Evolutionary conservation across 179 eudicot genomes (phyloP).

Genomic region (Silene noctiflora): DNA sequence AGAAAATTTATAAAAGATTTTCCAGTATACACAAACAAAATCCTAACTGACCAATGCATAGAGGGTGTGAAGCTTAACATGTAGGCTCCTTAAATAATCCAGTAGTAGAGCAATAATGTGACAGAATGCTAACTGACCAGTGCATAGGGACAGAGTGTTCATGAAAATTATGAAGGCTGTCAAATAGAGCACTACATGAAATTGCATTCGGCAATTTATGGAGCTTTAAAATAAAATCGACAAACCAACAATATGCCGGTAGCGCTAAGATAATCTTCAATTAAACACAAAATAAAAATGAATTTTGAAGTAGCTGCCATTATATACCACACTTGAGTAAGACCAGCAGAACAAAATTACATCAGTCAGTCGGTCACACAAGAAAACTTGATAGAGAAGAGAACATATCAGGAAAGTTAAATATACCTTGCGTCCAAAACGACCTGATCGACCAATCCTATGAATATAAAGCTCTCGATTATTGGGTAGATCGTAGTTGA

Average conservation of each 20-base stretch:
- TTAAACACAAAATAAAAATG: too few species aligned
- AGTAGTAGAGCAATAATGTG: too few species aligned
- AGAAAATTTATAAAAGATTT: too few species aligned
- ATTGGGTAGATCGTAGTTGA: conserved; percentile 91
- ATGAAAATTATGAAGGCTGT: not conserved
- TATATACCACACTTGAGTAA: not conserved
- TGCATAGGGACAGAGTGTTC: too few species aligned
- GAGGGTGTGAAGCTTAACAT: too few species aligned
- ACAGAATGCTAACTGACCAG: too few species aligned
- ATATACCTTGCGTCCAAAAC: conserved; percentile 91
- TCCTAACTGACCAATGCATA: too few species aligned
- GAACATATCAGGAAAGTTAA: not conserved
- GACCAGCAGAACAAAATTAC: not conserved
- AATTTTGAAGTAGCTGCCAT: not conserved
- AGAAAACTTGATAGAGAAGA: conserved; percentile 43
- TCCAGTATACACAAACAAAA: too few species aligned
- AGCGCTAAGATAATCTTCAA: too few species aligned
- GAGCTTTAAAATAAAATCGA: not conserved
- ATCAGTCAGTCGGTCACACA: not conserved
- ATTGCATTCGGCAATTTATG: not conserved
- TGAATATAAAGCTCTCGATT: conserved; percentile 96
- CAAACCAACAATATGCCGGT: not conserved
- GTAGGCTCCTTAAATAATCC: too few species aligned
- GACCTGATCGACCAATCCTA: conserved; percentile 97
- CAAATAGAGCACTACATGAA: not conserved